Evolutionary conservation across 108 stramenopile species (phyloP), one percentile per base, ranked within the genome.

Genomic region (Aurantiochytrium sp.): DNA sequence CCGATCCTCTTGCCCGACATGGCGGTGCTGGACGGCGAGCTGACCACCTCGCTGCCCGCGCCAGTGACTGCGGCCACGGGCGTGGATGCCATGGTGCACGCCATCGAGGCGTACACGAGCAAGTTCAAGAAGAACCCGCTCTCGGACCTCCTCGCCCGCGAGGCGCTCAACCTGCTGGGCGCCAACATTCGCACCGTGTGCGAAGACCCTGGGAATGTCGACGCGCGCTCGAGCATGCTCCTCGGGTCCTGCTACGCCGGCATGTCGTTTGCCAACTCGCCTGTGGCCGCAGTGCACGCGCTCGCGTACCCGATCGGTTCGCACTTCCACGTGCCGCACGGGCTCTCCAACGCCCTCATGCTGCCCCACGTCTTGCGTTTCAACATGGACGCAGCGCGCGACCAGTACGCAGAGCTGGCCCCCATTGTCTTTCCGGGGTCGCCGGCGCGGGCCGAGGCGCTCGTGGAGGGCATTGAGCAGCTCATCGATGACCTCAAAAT

Each of bases 11-110:
- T 88, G 34, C 87, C 87, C 37, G 87, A 88, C 52, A n/a, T 81
- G 8, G 87, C 87, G 19, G 87, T 88, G 22, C 37, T 88, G 4
- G 87, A 88, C 36, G 87, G 87, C 19, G 87, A 87, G 55, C 31
- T 88, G 48, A 88, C 87, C 31, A 24, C 50, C 3, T 73, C 87
- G 52, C 30, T 88, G 12, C 87, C 87, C 15, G 54, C 87, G 12
- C 34, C 36, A 30, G 55, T 55, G 3, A 88, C 87, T 8, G 68
- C 87, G 4, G 68, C 68, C 0, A 88, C 87, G 4, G 87, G 87
- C 30, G 85, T 88, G 22, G 87, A 88, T n/a, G 87, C 87, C 42
- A 88, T 88, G 87, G 87, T 88, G 85, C 87, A 88, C 41, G 87
- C 87, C 10, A 88, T 88, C 12, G 87, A 88, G 36, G 87, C 87